phyloP scores from a whole-genome alignment of 129 eudicot genomes.

The Arctium lappa region DNA sequence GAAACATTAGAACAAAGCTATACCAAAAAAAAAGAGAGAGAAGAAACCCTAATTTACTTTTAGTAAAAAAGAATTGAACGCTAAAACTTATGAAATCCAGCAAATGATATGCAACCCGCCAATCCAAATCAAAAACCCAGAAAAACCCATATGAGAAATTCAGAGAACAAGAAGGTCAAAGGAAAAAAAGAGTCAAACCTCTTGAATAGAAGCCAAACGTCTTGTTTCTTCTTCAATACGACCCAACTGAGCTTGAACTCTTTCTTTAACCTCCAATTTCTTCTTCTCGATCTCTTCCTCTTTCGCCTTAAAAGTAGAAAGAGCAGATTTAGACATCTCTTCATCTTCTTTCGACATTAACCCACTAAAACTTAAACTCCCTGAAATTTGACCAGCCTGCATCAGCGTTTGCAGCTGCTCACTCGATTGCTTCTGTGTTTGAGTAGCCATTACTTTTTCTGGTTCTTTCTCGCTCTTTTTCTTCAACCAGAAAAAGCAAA shows the following conservation, averaged over 20 bases:
- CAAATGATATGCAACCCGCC: slow-evolving; percentile 6
- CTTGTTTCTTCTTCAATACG: slow-evolving; percentile 82
- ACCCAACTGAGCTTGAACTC: slow-evolving; percentile 79
- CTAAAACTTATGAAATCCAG: not conserved
- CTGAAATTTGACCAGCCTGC: slow-evolving; percentile 65
- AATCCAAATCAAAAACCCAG: slow-evolving; percentile 1
- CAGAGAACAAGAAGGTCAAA: not conserved
- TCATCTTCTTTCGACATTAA: slow-evolving; percentile 69
- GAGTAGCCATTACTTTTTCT: slow-evolving; percentile 38
- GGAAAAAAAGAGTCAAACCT: slow-evolving; percentile 38
- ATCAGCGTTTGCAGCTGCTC: slow-evolving; percentile 57
- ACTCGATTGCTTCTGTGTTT: slow-evolving; percentile 17
- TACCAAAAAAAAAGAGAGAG: not conserved
- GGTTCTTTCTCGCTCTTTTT: slow-evolving; percentile 17
- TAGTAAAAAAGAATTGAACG: not conserved
- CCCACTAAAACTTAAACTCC: slow-evolving; percentile 70
- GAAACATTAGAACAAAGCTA: not conserved
- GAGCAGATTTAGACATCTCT: slow-evolving; percentile 83
- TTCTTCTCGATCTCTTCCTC: slow-evolving; percentile 95
- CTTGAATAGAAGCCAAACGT: slow-evolving; percentile 79
- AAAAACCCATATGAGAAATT: slow-evolving; percentile 1
- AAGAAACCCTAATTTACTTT: slow-evolving; percentile 28
- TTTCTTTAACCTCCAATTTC: slow-evolving; percentile 74
- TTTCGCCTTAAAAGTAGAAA: slow-evolving; percentile 73
- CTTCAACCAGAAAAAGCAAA: slow-evolving; percentile 39